Percentiles rank a stretch among this genome's conserved stretches.
phyloP scores from a whole-genome alignment of 2,329 filamentous ascomycete species.

The Sporothrix humicola region DNA sequence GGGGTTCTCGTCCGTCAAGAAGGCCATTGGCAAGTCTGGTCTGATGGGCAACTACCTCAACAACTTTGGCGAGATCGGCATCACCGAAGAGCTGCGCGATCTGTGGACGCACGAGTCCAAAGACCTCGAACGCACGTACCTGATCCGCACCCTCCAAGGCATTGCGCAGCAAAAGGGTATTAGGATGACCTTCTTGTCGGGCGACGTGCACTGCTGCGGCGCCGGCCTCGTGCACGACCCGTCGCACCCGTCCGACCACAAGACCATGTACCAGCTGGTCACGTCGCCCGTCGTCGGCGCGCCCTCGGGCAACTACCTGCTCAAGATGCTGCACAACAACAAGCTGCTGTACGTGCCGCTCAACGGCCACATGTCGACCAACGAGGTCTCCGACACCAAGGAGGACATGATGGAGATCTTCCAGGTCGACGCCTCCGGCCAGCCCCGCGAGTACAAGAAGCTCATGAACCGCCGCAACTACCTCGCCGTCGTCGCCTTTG shows the following conservation, averaged over 20 bases:
- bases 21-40: slow-evolving; percentile 91
- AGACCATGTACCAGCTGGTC: slow-evolving; percentile 98
- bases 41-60: slow-evolving; percentile 95
- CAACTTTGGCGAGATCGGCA: slow-evolving; percentile 94
- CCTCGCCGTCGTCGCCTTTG: slow-evolving; percentile 89
- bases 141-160: slow-evolving; percentile 93
- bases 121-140: slow-evolving; percentile 93
- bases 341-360: slow-evolving; percentile 88
- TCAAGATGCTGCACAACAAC: slow-evolving; percentile 95
- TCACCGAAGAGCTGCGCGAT: slow-evolving; percentile 91
- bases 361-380: slow-evolving; percentile 79
- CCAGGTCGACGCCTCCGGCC: slow-evolving; percentile 88
- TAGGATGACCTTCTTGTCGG: slow-evolving; percentile 95
- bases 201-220: slow-evolving; percentile 87
- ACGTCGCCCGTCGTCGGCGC: slow-evolving; percentile 90
- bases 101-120: slow-evolving; percentile 99
- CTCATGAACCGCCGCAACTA: slow-evolving; percentile 95
- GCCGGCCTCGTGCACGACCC: slow-evolving; percentile 95
- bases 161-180: slow-evolving; percentile 95
- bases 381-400: slow-evolving; percentile 86
- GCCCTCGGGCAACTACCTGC: slow-evolving; percentile 80
- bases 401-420: slow-evolving; percentile 99
- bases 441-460: slow-evolving; percentile 80
- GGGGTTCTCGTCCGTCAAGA: slow-evolving; percentile 94
- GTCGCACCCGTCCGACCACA: slow-evolving; percentile 87